Evolutionary conservation across 345 rosid genomes (phyloP).

Genomic region (Eucalyptus viminalis): DNA sequence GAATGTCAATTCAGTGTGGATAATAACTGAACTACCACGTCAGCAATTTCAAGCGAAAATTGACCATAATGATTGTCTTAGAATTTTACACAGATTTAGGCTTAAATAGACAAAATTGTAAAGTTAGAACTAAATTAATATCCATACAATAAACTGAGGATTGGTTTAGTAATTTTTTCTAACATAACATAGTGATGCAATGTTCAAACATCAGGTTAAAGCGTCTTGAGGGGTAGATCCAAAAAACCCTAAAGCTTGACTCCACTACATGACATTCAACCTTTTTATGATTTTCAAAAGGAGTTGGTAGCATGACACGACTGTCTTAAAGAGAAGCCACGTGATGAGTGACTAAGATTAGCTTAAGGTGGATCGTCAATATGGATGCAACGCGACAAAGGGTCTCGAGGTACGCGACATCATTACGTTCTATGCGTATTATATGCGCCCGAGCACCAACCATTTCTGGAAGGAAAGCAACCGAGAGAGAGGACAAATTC

Average conservation of each 20-base stretch:
- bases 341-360: not conserved
- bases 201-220: not conserved
- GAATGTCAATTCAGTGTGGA: not conserved
- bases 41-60: accelerated
- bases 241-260: not conserved
- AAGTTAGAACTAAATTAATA: not conserved
- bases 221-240: not conserved
- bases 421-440: not conserved
- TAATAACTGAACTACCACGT: accelerated
- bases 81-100: not conserved
- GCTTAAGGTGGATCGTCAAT: not conserved
- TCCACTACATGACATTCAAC: not conserved
- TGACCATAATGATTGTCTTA: accelerated
- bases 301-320: not conserved
- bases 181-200: not conserved
- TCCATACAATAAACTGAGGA: not conserved
- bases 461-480: not conserved
- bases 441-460: not conserved
- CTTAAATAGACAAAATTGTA: not conserved
- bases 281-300: not conserved
- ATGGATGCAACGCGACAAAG: not conserved
- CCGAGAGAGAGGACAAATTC: not conserved
- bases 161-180: not conserved
- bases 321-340: not conserved
- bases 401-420: not conserved